These are phyloP conservation scores for Geotrichum ghanense DNA, from an alignment of 805 yeast genomes.

Conservation along the genomic window DNA sequence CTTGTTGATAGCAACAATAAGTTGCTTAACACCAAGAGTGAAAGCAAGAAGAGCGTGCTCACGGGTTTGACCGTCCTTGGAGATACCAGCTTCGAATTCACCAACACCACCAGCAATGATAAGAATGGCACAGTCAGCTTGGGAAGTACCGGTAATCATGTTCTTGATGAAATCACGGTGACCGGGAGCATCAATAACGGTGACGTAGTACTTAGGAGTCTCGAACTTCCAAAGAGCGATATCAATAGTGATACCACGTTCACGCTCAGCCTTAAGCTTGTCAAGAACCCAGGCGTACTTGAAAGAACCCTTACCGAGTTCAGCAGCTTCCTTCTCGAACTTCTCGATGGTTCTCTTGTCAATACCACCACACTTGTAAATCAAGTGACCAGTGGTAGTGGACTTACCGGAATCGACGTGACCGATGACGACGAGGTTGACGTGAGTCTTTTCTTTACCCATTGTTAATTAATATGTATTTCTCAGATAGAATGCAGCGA, in stretches of 20 bases:
- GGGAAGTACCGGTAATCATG: slow-evolving; percentile 92
- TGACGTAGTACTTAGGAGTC: slow-evolving; percentile 80
- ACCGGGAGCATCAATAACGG: slow-evolving; percentile 93
- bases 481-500: slow-evolving; percentile 29
- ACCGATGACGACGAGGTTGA: slow-evolving; percentile 99
- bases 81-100: slow-evolving; percentile 94
- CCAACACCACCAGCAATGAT: slow-evolving; percentile 88
- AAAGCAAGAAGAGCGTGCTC: slow-evolving; percentile 86
- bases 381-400: slow-evolving; percentile 98
- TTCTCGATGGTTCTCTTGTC: slow-evolving; percentile 98
- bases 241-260: slow-evolving; percentile 94
- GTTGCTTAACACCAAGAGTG: slow-evolving; percentile 81
- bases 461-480: slow-evolving; percentile 8
- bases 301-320: slow-evolving; percentile 94
- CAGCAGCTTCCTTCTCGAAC: slow-evolving; percentile 97
- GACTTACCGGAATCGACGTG: slow-evolving; percentile 99
- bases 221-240: slow-evolving; percentile 89
- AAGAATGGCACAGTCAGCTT: slow-evolving; percentile 85
- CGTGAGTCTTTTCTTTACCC: slow-evolving; percentile 94
- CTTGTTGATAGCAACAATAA: slow-evolving; percentile 87
- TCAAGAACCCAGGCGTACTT: slow-evolving; percentile 97
- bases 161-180: slow-evolving; percentile 95
- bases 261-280: slow-evolving; percentile 92
- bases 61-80: slow-evolving; percentile 91
- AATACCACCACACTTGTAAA: slow-evolving; percentile 97